These are phyloP conservation scores for Saccharum officinarum DNA, from an alignment of 176 grass and related monocot species.

Conservation along the genomic window DNA sequence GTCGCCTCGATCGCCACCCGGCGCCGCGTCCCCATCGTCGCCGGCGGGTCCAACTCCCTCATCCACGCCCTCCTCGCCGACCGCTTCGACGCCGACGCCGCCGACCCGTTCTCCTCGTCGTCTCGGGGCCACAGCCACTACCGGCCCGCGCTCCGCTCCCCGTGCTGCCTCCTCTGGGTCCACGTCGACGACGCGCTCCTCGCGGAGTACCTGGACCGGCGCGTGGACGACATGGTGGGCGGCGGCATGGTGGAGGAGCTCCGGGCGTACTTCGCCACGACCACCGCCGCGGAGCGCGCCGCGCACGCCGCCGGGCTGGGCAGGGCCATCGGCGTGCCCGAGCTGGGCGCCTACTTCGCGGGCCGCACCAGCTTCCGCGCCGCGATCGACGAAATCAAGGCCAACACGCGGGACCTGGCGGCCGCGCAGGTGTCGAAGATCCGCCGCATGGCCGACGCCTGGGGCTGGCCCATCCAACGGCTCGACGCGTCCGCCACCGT, in stretches of 20 bases:
- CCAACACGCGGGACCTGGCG: slow-evolving; percentile 61
- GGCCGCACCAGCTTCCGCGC: not conserved
- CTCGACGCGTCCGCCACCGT: slow-evolving; percentile 62
- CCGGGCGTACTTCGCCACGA: slow-evolving; percentile 44
- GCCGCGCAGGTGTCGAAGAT: slow-evolving; percentile 67
- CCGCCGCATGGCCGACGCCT: slow-evolving; percentile 44
- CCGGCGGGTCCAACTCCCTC: slow-evolving; percentile 80
- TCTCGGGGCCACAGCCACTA: not conserved
- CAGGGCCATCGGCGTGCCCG: slow-evolving; percentile 77
- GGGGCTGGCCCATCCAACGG: slow-evolving; percentile 56
- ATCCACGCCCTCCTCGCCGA: slow-evolving; percentile 66
- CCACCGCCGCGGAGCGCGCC: slow-evolving; percentile 23
- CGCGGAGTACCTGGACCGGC: slow-evolving; percentile 56
- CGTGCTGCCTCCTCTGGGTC: slow-evolving; percentile 81
- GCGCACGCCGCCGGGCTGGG: slow-evolving; percentile 45
- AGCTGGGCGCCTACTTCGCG: slow-evolving; percentile 61
- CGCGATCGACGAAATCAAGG: slow-evolving; percentile 68
- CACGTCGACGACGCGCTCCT: slow-evolving; percentile 55
- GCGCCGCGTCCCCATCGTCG: slow-evolving; percentile 47
- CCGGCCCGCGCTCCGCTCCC: slow-evolving; percentile 31
- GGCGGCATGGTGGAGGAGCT: slow-evolving; percentile 77
- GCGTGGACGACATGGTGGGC: slow-evolving; percentile 75
- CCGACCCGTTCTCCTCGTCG: slow-evolving; percentile 43
- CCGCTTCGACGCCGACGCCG: not conserved
- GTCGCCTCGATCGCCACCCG: slow-evolving; percentile 25